Base-by-base conservation (phyloP, 2,329 filamentous ascomycete genomes). In the Emergomyces africanus region DNA sequence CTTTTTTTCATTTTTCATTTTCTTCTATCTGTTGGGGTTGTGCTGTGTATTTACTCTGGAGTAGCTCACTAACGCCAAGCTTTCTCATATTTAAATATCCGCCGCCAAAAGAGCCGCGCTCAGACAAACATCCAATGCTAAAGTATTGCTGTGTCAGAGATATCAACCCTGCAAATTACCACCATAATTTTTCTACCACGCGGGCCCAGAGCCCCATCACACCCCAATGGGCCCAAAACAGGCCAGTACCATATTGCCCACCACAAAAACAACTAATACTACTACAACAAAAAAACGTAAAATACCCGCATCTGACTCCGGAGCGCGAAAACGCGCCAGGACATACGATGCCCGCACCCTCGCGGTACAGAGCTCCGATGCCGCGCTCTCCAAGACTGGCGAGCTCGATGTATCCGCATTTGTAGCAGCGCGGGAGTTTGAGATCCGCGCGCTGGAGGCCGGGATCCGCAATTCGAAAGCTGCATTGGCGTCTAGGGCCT, bases 401-500 rank as follows among this genome's bases (percentile, higher is more conserved):
- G 86, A 95, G 69, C 80, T 99, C 61, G 87, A 96, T 69, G 81
- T 96, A 57, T 84, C 88, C 65, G 83, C 86, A 33, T 99, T 97
- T 67, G 81, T 97, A 65, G 84, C 84, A 65, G 86, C 90, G 12
- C 87, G 91, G 61, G 86, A 95, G 69, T 95, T 89, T 67, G 92
- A 97, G 76, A 95, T 99, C 66, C 83, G 83, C 60, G 87, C 91
- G 1, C 77, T 97, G 53, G 88, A 96, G 70, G 80, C 86, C 67
- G 89, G 88, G 61, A 94, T 97, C 81, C 80, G 81, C 58, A 84
- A 82, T 41, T 87, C 89, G 53, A 91, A 88, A 71, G 78, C 78
- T 63, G 77, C 75, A 1, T 67, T 83, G 61, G 78, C 82, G 49
- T 85, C 83, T 60, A 82, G 92, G 57, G 91, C 92, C 15, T 97